Evolutionary conservation across 2,329 filamentous ascomycete species (phyloP).

Genomic region (Cladosporium phlei): DNA sequence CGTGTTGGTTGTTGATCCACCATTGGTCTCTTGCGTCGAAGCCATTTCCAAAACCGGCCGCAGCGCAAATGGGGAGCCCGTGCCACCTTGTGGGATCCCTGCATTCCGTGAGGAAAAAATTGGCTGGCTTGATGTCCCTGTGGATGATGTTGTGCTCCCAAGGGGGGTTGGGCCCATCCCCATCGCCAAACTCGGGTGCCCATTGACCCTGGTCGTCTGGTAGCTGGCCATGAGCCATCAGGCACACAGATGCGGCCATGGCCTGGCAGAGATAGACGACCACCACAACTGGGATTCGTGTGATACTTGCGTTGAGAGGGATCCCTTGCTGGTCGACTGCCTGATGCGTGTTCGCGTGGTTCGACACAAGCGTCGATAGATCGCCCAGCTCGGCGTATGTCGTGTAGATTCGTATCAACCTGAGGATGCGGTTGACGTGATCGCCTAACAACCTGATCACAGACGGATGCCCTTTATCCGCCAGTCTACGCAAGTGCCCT

Average conservation of each 20-base stretch:
- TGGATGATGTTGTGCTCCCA: slow-evolving; percentile 1
- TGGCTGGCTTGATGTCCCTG: slow-evolving; percentile 1
- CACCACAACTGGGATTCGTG: background rate
- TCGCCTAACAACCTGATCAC: background rate
- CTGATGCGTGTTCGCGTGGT: background rate
- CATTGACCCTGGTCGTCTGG: background rate
- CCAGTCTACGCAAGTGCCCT: background rate
- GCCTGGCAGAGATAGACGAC: slow-evolving; percentile 1
- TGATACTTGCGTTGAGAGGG: background rate
- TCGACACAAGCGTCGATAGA: background rate
- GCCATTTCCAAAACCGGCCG: slow-evolving; percentile 2
- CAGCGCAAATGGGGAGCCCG: background rate
- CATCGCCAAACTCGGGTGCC: background rate
- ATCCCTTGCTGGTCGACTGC: background rate
- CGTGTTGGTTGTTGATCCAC: too few species aligned
- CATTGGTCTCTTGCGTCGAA: background rate
- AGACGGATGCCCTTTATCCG: background rate
- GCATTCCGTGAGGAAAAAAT: background rate
- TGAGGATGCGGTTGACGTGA: background rate
- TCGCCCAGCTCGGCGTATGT: slow-evolving; percentile 3
- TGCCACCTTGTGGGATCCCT: background rate
- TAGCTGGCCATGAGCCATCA: slow-evolving; percentile 4
- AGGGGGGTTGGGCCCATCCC: background rate
- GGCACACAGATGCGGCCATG: slow-evolving; percentile 5
- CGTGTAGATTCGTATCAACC: slow-evolving; percentile 4